Conservation (phyloP, 352 stramenopile genomes). For the Phytophthora lateralis region DNA sequence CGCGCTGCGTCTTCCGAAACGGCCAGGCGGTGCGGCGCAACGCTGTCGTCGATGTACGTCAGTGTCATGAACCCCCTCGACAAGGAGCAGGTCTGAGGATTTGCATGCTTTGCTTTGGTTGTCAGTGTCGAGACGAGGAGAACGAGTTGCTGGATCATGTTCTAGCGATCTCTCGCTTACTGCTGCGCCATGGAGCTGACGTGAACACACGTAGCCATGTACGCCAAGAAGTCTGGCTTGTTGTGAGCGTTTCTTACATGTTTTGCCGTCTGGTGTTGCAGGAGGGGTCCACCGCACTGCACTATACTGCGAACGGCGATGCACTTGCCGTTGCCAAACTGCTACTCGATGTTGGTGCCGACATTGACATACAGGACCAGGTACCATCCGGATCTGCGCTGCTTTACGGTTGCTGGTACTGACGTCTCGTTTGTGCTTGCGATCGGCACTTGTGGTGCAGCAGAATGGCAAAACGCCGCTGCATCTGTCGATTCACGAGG, state of each 20-base stretch:
- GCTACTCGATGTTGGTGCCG: no score
- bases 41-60: slow-evolving; percentile 28
- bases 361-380: no score
- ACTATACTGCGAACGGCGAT: slow-evolving; percentile 24
- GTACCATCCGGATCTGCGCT: no score
- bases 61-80: neutral
- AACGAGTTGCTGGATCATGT: slow-evolving; percentile 3
- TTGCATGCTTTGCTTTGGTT: neutral
- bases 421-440: no score
- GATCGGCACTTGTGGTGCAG: no score
- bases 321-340: slow-evolving; percentile 19
- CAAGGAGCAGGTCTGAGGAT: slow-evolving; percentile 1
- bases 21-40: slow-evolving; percentile 22
- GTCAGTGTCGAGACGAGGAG: slow-evolving; percentile 31
- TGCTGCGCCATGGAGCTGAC: slow-evolving; percentile 20
- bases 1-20: slow-evolving; percentile 38
- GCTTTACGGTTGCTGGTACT: no score
- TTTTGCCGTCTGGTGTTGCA: neutral
- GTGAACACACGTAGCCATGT: slow-evolving; percentile 19
- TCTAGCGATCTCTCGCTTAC: slow-evolving; percentile 9
- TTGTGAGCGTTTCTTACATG: neutral
- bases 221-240: neutral
- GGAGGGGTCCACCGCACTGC: slow-evolving; percentile 25
- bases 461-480: no score
- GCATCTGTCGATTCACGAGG: no score